Conservation (phyloP, 176 grass and related monocot genomes). For the Oryza brachyantha region DNA sequence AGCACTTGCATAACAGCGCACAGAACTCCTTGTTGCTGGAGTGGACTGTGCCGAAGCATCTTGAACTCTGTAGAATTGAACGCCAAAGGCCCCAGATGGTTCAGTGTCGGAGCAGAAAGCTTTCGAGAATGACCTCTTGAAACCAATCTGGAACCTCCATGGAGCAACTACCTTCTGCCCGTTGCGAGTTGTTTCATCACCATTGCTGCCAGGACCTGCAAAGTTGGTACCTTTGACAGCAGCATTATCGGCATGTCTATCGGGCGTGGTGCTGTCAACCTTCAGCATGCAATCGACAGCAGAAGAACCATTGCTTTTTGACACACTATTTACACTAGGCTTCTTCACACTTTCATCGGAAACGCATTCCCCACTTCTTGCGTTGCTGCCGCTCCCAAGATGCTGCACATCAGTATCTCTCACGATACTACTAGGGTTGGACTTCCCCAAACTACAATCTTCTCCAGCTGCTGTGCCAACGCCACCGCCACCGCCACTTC, state of each 20-base stretch:
- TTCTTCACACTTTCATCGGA: not conserved
- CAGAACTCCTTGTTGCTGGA: conserved; percentile 44
- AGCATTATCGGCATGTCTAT: not conserved
- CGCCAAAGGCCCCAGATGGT: not conserved
- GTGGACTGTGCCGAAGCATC: conserved; percentile 21
- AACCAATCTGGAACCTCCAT: conserved; percentile 76
- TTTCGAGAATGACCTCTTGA: conserved; percentile 54
- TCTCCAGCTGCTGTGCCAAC: not conserved
- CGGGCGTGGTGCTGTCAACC: not conserved
- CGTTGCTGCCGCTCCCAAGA: not conserved
- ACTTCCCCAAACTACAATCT: conserved; percentile 3
- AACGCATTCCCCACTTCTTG: not conserved
- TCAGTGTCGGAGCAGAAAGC: conserved; percentile 23
- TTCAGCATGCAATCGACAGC: conserved; percentile 11
- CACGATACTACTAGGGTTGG: not conserved
- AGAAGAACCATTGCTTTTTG: conserved; percentile 21
- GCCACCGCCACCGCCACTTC: not conserved
- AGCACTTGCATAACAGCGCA: conserved; percentile 39
- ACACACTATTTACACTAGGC: not conserved
- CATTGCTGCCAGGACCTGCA: not conserved
- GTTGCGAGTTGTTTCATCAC: conserved; percentile 20
- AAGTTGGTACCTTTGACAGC: conserved; percentile 28
- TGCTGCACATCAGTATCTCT: not conserved
- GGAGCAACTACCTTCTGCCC: conserved; percentile 49
- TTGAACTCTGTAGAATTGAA: not conserved